Percentiles rank a stretch among this genome's conserved stretches.
Evolutionary conservation across 768 basidiomycete species (phyloP).

Genomic region (Cyathus striatus): DNA sequence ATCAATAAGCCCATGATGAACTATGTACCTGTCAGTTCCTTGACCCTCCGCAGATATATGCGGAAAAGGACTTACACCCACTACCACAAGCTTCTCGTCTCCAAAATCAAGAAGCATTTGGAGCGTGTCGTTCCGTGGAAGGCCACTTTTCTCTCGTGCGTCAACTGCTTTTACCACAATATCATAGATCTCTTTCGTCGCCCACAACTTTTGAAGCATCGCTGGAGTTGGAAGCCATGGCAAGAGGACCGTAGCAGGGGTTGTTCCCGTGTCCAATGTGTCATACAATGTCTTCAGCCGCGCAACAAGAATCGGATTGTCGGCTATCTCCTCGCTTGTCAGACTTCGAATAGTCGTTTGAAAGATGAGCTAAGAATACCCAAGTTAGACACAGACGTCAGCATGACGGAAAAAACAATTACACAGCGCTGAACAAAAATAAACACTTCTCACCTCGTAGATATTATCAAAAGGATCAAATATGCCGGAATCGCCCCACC

Average conservation of each 20-base stretch:
- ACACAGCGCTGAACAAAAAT: conserved; percentile 5
- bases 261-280: conserved; percentile 62
- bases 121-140: conserved; percentile 58
- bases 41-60: conserved; percentile 8
- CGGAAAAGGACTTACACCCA: conserved; percentile 47
- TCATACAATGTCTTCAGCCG: conserved; percentile 66
- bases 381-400: no score
- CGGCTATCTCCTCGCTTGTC: conserved; percentile 64
- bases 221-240: conserved; percentile 76
- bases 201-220: conserved; percentile 64
- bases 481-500: conserved; percentile 59
- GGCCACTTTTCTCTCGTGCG: conserved; percentile 51
- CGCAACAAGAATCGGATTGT: conserved; percentile 54
- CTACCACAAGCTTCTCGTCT: conserved; percentile 63
- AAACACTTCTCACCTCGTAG: conserved; percentile 52
- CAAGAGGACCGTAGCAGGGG: conserved; percentile 65
- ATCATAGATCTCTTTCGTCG: conserved; percentile 73
- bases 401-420: no score
- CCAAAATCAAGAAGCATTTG: conserved; percentile 70
- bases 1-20: conserved; percentile 81
- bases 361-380: conserved; percentile 51
- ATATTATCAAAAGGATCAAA: conserved; percentile 71
- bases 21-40: conserved; percentile 28
- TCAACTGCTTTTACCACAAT: conserved; percentile 57
- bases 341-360: conserved; percentile 68